Conservation (phyloP, 2,329 filamentous ascomycete genomes). For the Ophiognomonia clavigignenti-juglandacearum region DNA sequence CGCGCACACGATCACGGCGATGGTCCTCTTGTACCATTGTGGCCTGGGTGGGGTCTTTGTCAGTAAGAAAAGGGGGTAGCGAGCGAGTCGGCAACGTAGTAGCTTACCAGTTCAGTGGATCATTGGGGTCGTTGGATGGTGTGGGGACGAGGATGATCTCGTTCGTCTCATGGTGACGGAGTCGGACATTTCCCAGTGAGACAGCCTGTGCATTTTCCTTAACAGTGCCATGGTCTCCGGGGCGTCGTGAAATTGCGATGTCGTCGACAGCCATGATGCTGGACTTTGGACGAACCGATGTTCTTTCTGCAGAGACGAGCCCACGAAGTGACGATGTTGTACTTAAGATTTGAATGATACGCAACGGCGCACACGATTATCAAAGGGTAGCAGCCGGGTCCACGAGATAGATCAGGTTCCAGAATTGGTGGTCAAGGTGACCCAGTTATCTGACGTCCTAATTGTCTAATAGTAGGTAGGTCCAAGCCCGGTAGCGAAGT, state of each 20-base stretch:
- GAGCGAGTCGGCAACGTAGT: not conserved
- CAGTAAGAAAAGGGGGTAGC: not conserved
- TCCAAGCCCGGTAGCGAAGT: not conserved
- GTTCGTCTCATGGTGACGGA: slow-evolving; percentile 37
- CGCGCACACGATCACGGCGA: slow-evolving; percentile 42
- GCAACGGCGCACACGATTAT: too few species aligned
- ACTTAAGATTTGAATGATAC: too few species aligned
- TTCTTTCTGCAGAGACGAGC: too few species aligned
- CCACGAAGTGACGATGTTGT: too few species aligned
- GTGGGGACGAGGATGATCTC: slow-evolving; percentile 47
- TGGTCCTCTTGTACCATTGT: slow-evolving; percentile 43
- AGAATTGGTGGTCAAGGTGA: not conserved
- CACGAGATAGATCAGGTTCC: not conserved
- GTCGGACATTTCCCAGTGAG: slow-evolving; percentile 35
- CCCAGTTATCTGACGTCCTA: not conserved
- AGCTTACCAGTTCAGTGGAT: slow-evolving; percentile 47
- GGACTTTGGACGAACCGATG: too few species aligned
- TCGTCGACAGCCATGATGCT: slow-evolving; percentile 15
- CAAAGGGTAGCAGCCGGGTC: not conserved
- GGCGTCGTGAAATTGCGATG: slow-evolving; percentile 16
- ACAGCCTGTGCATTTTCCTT: slow-evolving; percentile 15
- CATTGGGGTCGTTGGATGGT: slow-evolving; percentile 44
- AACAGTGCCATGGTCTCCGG: slow-evolving; percentile 13
- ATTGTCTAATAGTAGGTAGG: not conserved
- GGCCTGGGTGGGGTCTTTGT: slow-evolving; percentile 28